Base-by-base conservation (phyloP, 1,139 yeast species). In the Blastobotrys raffinosifermentans region DNA sequence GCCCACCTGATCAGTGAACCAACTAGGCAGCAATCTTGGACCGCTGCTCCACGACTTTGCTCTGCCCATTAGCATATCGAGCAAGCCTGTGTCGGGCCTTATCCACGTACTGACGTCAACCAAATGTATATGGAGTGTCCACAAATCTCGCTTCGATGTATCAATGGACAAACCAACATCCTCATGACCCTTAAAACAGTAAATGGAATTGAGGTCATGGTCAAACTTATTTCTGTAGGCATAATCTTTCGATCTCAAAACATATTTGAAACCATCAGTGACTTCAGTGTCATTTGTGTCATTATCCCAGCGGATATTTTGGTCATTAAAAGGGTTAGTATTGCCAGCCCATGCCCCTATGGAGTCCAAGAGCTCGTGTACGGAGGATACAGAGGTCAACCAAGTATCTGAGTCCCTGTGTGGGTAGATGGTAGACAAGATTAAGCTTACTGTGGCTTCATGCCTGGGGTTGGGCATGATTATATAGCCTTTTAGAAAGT, bases 301-400 rank as follows among this genome's bases (percentile, higher is more conserved):
- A 26, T 26, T 14, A 26, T 10, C 8, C 18, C 11, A 4, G 29
- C 29, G 3, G 29, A 26, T 6, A 19, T 26, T 4, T 15, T 17
- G 18, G 10, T 14, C 29, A 17, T 13, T 10, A 13, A 26, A 8
- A 15, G 15, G 20, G 20, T 27, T 20, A 14, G 19, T 16, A 7
- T 8, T 26, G 36, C 5, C 11, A 2, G 8, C 26, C 3, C 10
- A 7, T 18, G 13, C n/a, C 29, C 17, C 39, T 13, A 10, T 13
- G 11, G 9, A 31, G 11, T 8, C 22, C 21, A 13, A 4, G 23
- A 34, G 27, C 20, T 40, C 27, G 23, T 32, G 36, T 15, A 40
- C 49, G 26, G 41, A 41, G 1, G 44, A 46, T 18, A 50, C 49
- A 16, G 50, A 37, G n/a, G 43, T 43, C 14, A 47, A 34, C 48